Evolutionary conservation across 202 grass and related monocot genomes (phyloP).

Genomic region (Alloteropsis angusta): DNA sequence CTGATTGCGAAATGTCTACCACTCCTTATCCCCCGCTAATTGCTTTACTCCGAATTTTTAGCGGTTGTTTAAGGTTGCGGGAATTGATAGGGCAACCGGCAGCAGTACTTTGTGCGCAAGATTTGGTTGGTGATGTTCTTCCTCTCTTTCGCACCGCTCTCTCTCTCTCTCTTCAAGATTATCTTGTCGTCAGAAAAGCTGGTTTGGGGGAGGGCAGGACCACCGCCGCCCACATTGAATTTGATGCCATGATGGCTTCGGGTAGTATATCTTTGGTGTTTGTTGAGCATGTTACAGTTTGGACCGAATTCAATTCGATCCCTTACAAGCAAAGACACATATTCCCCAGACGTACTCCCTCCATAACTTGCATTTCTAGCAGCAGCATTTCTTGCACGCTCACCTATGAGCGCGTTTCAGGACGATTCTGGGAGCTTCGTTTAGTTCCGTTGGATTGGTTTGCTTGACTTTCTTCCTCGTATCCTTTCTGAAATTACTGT

Average conservation of each 20-base stretch:
- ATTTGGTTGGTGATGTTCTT: slow-evolving; percentile 26
- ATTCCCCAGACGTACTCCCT: background rate
- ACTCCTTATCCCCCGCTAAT: background rate
- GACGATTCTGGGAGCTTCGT: background rate
- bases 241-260: slow-evolving; percentile 25
- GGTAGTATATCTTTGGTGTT: slow-evolving; percentile 25
- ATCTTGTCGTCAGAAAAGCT: background rate
- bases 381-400: too few relatives aligned
- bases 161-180: background rate
- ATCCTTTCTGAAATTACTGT: background rate
- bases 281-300: slow-evolving; percentile 24
- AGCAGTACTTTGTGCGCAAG: background rate
- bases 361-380: background rate
- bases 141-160: background rate
- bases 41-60: background rate
- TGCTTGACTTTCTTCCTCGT: background rate
- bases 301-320: slow-evolving; percentile 36
- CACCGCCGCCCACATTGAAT: slow-evolving; percentile 26
- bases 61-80: slow-evolving; percentile 20
- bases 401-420: background rate
- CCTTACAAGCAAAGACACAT: slow-evolving; percentile 28
- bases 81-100: slow-evolving; percentile 15
- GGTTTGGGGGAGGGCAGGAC: slow-evolving; percentile 15
- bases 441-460: background rate
- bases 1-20: background rate